phyloP scores from a whole-genome alignment of 1,139 yeast species.

The Ogataea hybrid region DNA sequence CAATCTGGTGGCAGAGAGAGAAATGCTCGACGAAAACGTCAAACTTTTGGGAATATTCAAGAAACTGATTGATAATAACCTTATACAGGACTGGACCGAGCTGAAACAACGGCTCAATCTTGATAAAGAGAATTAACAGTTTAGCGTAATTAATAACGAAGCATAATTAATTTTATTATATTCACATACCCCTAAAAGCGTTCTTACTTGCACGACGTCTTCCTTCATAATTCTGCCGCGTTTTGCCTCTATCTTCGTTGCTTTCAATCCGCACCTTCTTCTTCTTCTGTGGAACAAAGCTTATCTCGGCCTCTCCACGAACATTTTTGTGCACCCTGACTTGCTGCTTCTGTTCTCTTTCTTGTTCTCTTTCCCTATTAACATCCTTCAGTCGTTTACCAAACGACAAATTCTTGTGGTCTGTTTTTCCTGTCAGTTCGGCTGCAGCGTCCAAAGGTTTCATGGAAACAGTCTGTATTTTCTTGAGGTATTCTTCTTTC shows the following conservation, averaged over 20 bases:
- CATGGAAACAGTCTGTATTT: constrained; percentile 40
- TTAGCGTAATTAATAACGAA: background rate
- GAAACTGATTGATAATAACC: constrained; percentile 37
- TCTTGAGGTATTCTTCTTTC: constrained; percentile 52
- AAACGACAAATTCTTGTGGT: constrained; percentile 44
- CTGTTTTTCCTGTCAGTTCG: constrained; percentile 30
- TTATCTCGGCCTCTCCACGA: constrained; percentile 88
- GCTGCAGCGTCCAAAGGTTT: constrained; percentile 33
- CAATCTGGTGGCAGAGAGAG: constrained; percentile 46
- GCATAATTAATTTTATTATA: constrained; percentile 6
- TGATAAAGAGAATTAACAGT: background rate
- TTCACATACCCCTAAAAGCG: constrained; percentile 79
- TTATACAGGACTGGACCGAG: constrained; percentile 21
- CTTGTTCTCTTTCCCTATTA: constrained; percentile 39
- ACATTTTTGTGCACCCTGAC: constrained; percentile 69
- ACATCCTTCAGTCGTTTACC: constrained; percentile 57
- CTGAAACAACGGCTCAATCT: constrained; percentile 20
- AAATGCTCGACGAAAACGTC: constrained; percentile 45
- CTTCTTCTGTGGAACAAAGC: constrained; percentile 64
- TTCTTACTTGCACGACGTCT: constrained; percentile 91
- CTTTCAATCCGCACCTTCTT: constrained; percentile 38
- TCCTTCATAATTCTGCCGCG: constrained; percentile 75
- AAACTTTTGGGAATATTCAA: constrained; percentile 41
- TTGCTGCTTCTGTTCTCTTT: constrained; percentile 35
- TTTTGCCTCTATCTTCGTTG: constrained; percentile 58